Conservation (phyloP, 2,329 filamentous ascomycete genomes). For the Penicillium glabrum region DNA sequence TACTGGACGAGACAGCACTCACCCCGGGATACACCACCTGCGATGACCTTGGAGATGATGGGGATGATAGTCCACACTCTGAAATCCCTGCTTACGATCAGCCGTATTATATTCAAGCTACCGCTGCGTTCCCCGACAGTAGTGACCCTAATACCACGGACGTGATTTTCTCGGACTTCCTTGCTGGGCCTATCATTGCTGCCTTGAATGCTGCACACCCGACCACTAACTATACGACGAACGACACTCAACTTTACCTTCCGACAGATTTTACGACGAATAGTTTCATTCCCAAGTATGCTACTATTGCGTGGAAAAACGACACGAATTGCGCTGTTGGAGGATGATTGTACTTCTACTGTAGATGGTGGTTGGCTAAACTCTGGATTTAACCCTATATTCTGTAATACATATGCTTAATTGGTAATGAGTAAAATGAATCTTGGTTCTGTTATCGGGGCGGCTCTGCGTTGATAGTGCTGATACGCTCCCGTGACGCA, state of each 20-base stretch:
- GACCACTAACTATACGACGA: background rate
- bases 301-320: conserved; percentile 1
- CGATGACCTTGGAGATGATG: conserved; percentile 9
- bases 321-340: background rate
- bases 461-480: background rate
- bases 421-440: background rate
- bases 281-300: conserved; percentile 3
- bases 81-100: background rate
- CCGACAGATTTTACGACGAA: conserved; percentile 7
- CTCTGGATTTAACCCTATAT: too few species aligned
- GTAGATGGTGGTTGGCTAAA: background rate
- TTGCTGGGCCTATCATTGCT: background rate
- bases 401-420: too few species aligned
- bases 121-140: conserved; percentile 1
- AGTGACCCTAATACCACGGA: conserved; percentile 4
- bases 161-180: conserved; percentile 9
- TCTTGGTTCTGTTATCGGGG: background rate
- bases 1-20: background rate
- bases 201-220: conserved; percentile 4
- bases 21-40: conserved; percentile 6
- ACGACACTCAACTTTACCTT: conserved; percentile 1
- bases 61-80: conserved; percentile 8
- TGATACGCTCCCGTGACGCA: background rate
- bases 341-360: background rate
- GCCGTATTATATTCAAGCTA: conserved; percentile 3